A percentile compares a stretch with the other conserved stretches of the same genome.
Conservation (phyloP, 345 rosid genomes). For the Citrus hindsii region DNA sequence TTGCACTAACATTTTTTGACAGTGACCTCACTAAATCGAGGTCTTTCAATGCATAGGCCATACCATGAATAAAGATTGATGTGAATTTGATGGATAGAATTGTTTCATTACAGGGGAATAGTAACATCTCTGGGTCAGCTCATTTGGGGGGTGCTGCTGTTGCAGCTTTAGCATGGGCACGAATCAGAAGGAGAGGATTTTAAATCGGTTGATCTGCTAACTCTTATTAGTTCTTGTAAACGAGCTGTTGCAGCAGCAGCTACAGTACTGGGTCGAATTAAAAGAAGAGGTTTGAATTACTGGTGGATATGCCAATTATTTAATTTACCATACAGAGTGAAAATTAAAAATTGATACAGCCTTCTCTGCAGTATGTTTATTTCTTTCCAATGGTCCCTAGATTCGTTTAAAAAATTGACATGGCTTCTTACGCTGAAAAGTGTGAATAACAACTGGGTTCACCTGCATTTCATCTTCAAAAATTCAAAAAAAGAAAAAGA, state of each 20-base stretch:
- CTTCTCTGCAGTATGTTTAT: not conserved
- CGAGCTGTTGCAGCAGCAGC: not conserved
- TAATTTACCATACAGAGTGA: not conserved
- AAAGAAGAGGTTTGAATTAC: not conserved
- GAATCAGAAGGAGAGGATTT: conserved; percentile 60
- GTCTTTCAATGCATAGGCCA: not conserved
- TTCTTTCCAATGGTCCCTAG: not conserved
- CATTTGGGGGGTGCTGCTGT: conserved; percentile 96
- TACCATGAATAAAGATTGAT: not conserved
- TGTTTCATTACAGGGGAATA: conserved; percentile 53
- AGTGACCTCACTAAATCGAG: not conserved
- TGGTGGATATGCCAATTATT: not conserved
- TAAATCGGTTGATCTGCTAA: conserved; percentile 13
- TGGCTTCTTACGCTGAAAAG: not conserved
- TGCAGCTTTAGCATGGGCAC: conserved; percentile 76
- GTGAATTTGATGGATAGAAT: not conserved
- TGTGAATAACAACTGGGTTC: too few species aligned
- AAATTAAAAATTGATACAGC: not conserved
- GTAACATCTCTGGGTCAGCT: conserved; percentile 79
- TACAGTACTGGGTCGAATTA: not conserved
- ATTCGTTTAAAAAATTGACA: too few species aligned
- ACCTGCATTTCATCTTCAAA: too few species aligned
- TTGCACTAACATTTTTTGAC: not conserved
- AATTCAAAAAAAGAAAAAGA: too few species aligned
- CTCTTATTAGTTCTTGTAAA: not conserved